phyloP scores from a whole-genome alignment of 768 basidiomycete species.

The Antrodiella citrinella region DNA sequence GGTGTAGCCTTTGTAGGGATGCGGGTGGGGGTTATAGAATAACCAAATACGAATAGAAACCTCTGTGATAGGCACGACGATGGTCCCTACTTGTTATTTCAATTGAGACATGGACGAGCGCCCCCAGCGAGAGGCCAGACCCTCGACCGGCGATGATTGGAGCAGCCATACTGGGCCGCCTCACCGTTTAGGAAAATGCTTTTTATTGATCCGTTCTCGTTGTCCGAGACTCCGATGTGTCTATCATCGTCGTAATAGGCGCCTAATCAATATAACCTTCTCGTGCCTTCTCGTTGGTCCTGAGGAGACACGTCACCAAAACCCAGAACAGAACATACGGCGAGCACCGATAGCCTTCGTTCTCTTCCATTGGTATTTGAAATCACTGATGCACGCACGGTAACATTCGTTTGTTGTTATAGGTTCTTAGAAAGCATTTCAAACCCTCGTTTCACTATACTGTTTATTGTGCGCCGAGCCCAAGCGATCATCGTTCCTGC shows the following conservation, averaged over 20 bases:
- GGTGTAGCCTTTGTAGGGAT: not conserved
- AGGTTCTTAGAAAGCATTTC: not conserved
- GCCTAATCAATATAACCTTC: not conserved
- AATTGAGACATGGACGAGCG: not conserved
- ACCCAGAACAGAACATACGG: not conserved
- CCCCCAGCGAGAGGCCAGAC: not conserved
- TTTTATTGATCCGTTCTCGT: not conserved
- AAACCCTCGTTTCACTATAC: not conserved
- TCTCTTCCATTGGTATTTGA: not conserved
- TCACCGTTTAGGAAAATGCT: not conserved
- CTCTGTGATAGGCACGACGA: not conserved
- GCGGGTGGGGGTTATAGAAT: not conserved
- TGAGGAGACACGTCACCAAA: not conserved
- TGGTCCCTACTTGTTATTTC: not conserved
- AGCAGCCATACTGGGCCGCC: not conserved
- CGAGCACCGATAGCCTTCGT: not conserved
- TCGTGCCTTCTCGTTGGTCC: too few species aligned
- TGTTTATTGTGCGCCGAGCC: too few species aligned
- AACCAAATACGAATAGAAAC: not conserved
- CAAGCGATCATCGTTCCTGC: not conserved
- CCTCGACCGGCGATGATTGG: not conserved
- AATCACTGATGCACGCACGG: not conserved
- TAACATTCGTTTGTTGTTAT: not conserved
- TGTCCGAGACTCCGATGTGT: not conserved
- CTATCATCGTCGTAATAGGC: not conserved